Conservation (phyloP, 352 stramenopile species). For the Saprolegnia parasitica region DNA sequence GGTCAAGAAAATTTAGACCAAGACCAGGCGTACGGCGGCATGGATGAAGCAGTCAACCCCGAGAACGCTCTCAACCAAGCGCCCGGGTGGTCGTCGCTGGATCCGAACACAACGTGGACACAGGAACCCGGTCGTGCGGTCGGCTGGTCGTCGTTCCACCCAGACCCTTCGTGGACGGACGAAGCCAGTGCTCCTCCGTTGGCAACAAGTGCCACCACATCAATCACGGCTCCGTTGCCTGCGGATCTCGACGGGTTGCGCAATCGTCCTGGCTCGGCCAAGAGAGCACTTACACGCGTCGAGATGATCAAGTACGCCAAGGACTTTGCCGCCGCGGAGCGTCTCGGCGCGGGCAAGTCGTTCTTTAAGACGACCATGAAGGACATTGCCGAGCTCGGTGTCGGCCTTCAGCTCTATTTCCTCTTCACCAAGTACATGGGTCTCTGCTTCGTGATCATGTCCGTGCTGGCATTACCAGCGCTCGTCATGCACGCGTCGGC, state of each 20-base stretch:
- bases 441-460: constrained; percentile 65
- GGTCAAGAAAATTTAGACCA: too few relatives aligned
- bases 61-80: too few relatives aligned
- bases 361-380: constrained; percentile 61
- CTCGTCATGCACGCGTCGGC: constrained; percentile 64
- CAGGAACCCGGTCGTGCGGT: too few relatives aligned
- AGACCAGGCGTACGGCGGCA: too few relatives aligned
- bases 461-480: constrained; percentile 51
- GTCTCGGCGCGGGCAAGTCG: constrained; percentile 55
- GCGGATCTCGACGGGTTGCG: not conserved
- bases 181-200: too few relatives aligned
- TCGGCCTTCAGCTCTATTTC: constrained; percentile 83
- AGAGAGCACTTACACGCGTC: not conserved
- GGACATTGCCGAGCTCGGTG: constrained; percentile 72
- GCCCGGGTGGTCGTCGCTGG: too few relatives aligned
- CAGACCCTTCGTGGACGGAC: too few relatives aligned
- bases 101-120: too few relatives aligned
- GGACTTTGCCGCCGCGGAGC: constrained; percentile 43
- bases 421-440: constrained; percentile 77
- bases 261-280: constrained; percentile 2
- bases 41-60: too few relatives aligned
- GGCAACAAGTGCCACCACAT: not conserved
- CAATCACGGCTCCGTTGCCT: not conserved
- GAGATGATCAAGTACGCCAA: constrained; percentile 51
- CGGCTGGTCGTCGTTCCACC: too few relatives aligned